These are phyloP conservation scores for Fusarium sp. DNA, from an alignment of 2,329 filamentous ascomycete species.

Conservation along the genomic window DNA sequence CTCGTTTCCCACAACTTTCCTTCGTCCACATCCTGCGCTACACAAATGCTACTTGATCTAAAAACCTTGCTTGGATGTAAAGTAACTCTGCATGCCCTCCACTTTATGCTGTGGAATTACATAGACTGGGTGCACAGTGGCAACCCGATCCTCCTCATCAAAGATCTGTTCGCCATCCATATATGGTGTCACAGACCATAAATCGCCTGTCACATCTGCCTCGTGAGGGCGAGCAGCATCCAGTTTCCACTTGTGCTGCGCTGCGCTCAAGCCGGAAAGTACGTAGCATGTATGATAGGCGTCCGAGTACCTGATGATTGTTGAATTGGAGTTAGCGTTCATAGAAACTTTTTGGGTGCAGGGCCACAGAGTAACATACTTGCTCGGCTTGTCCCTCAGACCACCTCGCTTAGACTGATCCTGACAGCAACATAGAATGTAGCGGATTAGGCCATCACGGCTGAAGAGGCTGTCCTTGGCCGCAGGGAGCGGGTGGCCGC, in stretches of 20 bases:
- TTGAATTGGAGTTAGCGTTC: conserved; percentile 41
- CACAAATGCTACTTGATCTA: conserved; percentile 52
- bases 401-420: conserved; percentile 78
- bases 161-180: conserved; percentile 73
- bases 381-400: conserved; percentile 92
- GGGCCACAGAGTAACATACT: conserved; percentile 65
- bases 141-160: conserved; percentile 77
- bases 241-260: conserved; percentile 76
- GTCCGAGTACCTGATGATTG: conserved; percentile 74
- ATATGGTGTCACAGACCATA: conserved; percentile 64
- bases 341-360: conserved; percentile 28
- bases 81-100: conserved; percentile 75
- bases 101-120: conserved; percentile 81
- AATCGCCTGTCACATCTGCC: conserved; percentile 54
- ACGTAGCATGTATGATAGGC: conserved; percentile 96
- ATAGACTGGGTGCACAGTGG: conserved; percentile 84
- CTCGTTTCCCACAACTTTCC: conserved; percentile 21
- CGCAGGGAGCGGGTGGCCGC: conserved; percentile 50
- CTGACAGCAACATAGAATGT: conserved; percentile 92
- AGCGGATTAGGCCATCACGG: conserved; percentile 86
- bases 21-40: conserved; percentile 5
- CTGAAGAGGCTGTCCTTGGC: conserved; percentile 74
- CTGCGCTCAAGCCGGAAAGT: conserved; percentile 84
- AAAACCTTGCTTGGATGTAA: conserved; percentile 69
- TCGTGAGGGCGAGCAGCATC: conserved; percentile 52